Conservation (phyloP, 108 stramenopile species). For the Fragilaria radians region DNA sequence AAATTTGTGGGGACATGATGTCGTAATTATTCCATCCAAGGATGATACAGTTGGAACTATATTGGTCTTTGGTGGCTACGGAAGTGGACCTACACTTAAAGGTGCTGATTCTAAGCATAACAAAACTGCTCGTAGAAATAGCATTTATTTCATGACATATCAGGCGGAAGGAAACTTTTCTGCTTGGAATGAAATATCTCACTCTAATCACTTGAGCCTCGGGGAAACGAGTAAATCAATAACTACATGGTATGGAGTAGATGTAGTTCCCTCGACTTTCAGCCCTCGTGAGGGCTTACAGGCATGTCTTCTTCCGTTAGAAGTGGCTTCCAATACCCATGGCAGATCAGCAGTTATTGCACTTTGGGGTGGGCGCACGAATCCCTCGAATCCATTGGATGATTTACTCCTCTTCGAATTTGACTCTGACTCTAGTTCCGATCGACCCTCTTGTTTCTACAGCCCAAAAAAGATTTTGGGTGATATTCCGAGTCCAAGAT, state of each 20-base stretch:
- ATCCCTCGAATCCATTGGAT: conserved; percentile 27
- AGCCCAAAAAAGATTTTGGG: conserved; percentile 38
- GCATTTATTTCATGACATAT: conserved; percentile 21
- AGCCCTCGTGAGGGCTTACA: conserved; percentile 12
- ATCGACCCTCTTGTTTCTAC: conserved; percentile 8
- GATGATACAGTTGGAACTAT: conserved; percentile 5
- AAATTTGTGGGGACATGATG: conserved; percentile 64
- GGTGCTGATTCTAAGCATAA: neutral
- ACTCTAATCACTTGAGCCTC: neutral
- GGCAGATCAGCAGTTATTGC: conserved; percentile 32
- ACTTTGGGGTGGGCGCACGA: conserved; percentile 35
- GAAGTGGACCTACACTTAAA: conserved; percentile 43
- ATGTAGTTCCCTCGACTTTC: neutral
- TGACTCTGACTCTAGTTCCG: too few species aligned
- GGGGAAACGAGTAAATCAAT: too few species aligned
- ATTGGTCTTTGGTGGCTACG: conserved; percentile 73
- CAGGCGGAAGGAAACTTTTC: neutral
- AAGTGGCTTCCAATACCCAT: too few species aligned
- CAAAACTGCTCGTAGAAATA: conserved; percentile 22
- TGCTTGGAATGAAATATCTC: neutral
- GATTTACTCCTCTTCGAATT: conserved; percentile 25
- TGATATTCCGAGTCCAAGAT: conserved; percentile 42
- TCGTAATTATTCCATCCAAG: conserved; percentile 26
- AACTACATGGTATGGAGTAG: conserved; percentile 6
- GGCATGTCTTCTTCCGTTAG: conserved; percentile 12